Percentiles rank a stretch among this genome's conserved stretches.
Evolutionary conservation across 2,329 filamentous ascomycete species (phyloP).

Genomic region (Fusarium sp.): DNA sequence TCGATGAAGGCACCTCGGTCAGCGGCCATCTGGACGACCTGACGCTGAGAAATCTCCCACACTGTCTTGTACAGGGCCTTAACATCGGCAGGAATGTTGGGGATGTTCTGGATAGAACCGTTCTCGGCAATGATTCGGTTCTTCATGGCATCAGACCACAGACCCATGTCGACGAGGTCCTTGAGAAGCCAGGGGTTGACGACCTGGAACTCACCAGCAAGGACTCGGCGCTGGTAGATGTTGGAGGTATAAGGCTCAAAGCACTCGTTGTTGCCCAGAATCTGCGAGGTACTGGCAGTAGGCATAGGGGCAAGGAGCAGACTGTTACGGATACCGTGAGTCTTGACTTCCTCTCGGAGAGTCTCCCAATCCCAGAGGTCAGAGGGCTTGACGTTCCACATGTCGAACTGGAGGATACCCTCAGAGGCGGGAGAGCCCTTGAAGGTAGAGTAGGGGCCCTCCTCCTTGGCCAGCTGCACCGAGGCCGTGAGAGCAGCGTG

Average conservation of each 20-base stretch:
- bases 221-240: conserved; percentile 98
- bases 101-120: conserved; percentile 95
- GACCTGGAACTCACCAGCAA: conserved; percentile 98
- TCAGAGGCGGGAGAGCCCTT: conserved; percentile 94
- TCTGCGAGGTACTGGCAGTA: conserved; percentile 96
- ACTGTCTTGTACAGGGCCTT: conserved; percentile 99
- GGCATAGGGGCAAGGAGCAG: conserved; percentile 97
- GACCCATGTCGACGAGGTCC: conserved; percentile 96
- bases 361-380: conserved; percentile 97
- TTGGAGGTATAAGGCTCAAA: conserved; percentile 99
- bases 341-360: conserved; percentile 90
- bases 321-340: conserved; percentile 96
- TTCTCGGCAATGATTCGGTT: conserved; percentile 99
- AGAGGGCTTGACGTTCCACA: conserved; percentile 96
- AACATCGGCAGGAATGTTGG: conserved; percentile 95
- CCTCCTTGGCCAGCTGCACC: conserved; percentile 84
- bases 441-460: conserved; percentile 91
- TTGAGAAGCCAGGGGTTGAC: conserved; percentile 99
- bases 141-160: conserved; percentile 99
- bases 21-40: conserved; percentile 96
- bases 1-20: conserved; percentile 99
- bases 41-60: conserved; percentile 98
- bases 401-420: conserved; percentile 97
- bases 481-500: conserved; percentile 94
- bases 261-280: conserved; percentile 99